Evolutionary conservation across 1,284 basidiomycete genomes (phyloP), one percentile per base, ranked within the genome.

Genomic region (Sutorius eximius): DNA sequence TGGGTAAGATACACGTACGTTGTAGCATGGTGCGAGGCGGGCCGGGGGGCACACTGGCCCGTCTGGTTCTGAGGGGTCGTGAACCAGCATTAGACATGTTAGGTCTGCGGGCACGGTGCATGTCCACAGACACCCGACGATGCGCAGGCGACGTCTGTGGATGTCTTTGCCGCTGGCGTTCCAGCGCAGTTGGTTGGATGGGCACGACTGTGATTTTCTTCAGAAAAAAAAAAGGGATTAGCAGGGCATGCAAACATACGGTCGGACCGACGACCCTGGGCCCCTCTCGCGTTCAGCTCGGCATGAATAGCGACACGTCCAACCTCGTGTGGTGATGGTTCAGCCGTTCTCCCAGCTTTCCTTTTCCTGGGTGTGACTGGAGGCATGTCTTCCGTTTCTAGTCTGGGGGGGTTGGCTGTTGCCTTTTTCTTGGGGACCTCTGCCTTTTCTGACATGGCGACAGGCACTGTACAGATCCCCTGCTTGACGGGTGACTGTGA

Each of bases 11-110:
- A 45, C 22, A 67, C 81, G 61, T 70, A 87, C 86, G 83, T 62
- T 87, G 78, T 20, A 78, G 59, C 71, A 78, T 75, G 37, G 71
- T 72, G 43, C 73, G 69, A 56, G 63, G 66, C 11, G 72, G 62
- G 18, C 58, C 65, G 12, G 65, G 49, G 43, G 62, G 65, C 46
- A 66, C 57, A 34, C 63, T 65, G 24, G 59, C 54, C 43, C 62
- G 69, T 47, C 61, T 62, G 36, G 61, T 53, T 59, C 64, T 60
- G 49, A 56, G 53, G 44, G 61, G 60, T 42, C 67, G 65, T 36
- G 63, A 58, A 36, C 57, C 43, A 33, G 63, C 36, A 53, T 59
- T 59, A 11, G 69, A 42, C 41, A 60, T 34, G 51, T 64, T 64
- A 32, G 69, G 50, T 48, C 53, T 69, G 43, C 63, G 67, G 15